Conservation (phyloP, 768 basidiomycete genomes). For the Pleurotus cornucopiae region DNA sequence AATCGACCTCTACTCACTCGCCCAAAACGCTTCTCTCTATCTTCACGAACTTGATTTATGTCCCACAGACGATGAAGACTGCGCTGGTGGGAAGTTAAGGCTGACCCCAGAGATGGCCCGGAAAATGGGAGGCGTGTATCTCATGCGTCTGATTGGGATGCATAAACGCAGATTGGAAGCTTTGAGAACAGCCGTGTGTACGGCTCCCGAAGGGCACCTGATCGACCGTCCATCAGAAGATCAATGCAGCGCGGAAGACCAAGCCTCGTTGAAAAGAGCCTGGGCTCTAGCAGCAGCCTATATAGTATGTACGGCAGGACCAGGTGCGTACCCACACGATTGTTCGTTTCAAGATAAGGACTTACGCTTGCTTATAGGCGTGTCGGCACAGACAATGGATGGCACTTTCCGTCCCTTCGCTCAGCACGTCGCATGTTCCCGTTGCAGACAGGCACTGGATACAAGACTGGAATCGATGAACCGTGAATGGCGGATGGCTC, state of each 20-base stretch:
- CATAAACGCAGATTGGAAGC: neutral
- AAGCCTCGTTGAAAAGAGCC: neutral
- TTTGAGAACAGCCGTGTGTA: neutral
- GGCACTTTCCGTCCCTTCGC: neutral
- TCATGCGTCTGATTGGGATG: neutral
- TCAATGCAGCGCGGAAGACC: neutral
- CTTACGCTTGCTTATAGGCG: neutral
- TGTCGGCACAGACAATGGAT: neutral
- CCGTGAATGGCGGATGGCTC: neutral
- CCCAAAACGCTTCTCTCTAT: neutral
- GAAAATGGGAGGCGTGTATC: slow-evolving; percentile 1
- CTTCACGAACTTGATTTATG: neutral
- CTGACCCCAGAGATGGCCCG: neutral
- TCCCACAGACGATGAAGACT: neutral
- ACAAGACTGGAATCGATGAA: neutral
- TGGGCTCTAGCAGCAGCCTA: neutral
- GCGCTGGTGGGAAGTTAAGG: neutral
- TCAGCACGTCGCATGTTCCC: neutral
- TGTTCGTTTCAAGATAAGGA: neutral
- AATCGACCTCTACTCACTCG: neutral
- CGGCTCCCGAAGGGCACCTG: neutral
- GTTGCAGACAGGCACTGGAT: neutral
- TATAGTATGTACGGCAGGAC: neutral
- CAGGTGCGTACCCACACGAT: neutral
- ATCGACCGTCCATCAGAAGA: no score